phyloP scores from a whole-genome alignment of 768 basidiomycete genomes.

The Mycena haematopus region DNA sequence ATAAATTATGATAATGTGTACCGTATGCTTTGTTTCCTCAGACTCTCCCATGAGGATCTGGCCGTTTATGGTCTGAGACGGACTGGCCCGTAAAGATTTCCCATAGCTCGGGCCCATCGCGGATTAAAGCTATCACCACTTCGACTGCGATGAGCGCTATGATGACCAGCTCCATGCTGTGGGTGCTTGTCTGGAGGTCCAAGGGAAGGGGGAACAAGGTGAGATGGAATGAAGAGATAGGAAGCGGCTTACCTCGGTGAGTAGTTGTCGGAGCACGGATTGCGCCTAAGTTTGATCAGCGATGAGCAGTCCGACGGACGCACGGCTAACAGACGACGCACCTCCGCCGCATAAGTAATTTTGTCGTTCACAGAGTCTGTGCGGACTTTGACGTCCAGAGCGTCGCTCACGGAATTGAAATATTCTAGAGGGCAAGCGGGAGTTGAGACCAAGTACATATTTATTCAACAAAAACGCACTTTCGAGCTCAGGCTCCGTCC shows the following conservation, averaged over 20 bases:
- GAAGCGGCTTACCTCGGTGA: conserved; percentile 71
- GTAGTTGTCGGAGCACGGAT: conserved; percentile 84
- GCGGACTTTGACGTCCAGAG: conserved; percentile 85
- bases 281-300: conserved; percentile 59
- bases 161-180: conserved; percentile 95
- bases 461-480: conserved; percentile 46
- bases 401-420: conserved; percentile 84
- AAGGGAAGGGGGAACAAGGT: neutral
- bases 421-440: conserved; percentile 51
- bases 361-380: conserved; percentile 89
- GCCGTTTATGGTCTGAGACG: neutral
- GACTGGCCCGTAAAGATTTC: conserved; percentile 50
- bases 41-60: neutral
- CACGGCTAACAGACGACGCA: conserved; percentile 27
- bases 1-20: neutral
- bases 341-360: conserved; percentile 89
- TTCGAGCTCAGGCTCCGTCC: conserved; percentile 92
- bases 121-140: conserved; percentile 87
- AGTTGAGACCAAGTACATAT: neutral
- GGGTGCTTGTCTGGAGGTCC: conserved; percentile 72
- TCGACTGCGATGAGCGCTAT: conserved; percentile 94
- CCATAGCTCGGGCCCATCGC: conserved; percentile 82
- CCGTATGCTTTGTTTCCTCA: neutral
- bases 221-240: conserved; percentile 1
- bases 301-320: neutral